phyloP scores from a whole-genome alignment of 768 basidiomycete species.

The Suillus placidus region DNA sequence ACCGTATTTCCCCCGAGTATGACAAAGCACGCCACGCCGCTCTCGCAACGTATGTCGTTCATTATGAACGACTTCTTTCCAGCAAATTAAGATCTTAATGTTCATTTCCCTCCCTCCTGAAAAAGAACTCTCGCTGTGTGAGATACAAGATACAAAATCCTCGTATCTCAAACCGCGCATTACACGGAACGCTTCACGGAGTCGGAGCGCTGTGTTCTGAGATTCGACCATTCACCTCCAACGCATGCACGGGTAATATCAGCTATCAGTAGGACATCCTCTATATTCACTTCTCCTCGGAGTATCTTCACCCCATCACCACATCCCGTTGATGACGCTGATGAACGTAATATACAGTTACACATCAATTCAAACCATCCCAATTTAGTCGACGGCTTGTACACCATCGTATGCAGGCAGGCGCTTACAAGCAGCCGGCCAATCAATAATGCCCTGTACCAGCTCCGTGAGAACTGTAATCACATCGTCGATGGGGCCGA shows the following conservation, averaged over 20 bases:
- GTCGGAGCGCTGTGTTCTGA: neutral
- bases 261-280: slow-evolving; percentile 11
- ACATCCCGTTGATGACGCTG: slow-evolving; percentile 1
- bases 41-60: neutral
- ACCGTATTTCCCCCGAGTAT: neutral
- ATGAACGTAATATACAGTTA: slow-evolving; percentile 3
- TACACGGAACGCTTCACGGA: slow-evolving; percentile 3
- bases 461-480: slow-evolving; percentile 79
- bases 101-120: neutral
- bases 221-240: neutral
- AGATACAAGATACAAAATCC: slow-evolving; percentile 1
- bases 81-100: neutral
- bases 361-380: neutral
- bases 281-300: slow-evolving; percentile 22
- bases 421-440: slow-evolving; percentile 72
- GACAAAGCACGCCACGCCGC: slow-evolving; percentile 5
- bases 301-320: slow-evolving; percentile 6
- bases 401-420: slow-evolving; percentile 85
- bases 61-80: neutral
- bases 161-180: slow-evolving; percentile 1
- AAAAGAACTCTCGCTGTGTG: neutral
- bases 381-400: slow-evolving; percentile 68
- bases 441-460: slow-evolving; percentile 72
- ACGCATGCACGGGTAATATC: neutral
- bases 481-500: slow-evolving; percentile 89